phyloP scores from a whole-genome alignment of 129 eudicot species.

The Gnaphalium uliginosum region DNA sequence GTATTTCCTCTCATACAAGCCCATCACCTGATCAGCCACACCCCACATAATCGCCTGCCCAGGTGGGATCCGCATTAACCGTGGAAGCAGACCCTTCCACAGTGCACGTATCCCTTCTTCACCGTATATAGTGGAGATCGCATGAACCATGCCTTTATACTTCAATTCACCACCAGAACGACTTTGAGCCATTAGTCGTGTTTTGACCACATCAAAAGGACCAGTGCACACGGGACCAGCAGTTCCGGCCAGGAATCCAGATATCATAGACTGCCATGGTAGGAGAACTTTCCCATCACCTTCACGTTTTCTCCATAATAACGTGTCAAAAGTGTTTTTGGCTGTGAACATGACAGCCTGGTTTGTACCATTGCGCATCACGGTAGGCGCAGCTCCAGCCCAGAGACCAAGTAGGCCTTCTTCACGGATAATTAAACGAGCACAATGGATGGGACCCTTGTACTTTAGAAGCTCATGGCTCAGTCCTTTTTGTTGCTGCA shows the following conservation, averaged over 20 bases:
- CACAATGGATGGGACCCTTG: conserved; percentile 93
- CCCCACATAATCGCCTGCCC: conserved; percentile 99
- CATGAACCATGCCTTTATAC: conserved; percentile 89
- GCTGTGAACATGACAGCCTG: conserved; percentile 98
- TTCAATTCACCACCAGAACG: conserved; percentile 58
- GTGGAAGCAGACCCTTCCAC: conserved; percentile 90
- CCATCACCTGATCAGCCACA: conserved; percentile 88
- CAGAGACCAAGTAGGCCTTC: conserved; percentile 89
- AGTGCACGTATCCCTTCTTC: conserved; percentile 81
- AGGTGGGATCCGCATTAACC: conserved; percentile 94
- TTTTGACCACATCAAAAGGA: conserved; percentile 96
- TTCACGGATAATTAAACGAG: conserved; percentile 68
- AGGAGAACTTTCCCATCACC: conserved; percentile 75
- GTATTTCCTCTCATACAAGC: conserved; percentile 74
- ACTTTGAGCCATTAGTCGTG: conserved; percentile 94
- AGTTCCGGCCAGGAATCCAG: conserved; percentile 87
- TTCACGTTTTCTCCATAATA: conserved; percentile 81
- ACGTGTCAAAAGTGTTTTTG: conserved; percentile 65
- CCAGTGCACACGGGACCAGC: conserved; percentile 91
- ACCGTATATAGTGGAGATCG: conserved; percentile 61
- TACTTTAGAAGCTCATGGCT: conserved; percentile 71
- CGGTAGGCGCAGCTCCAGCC: conserved; percentile 94
- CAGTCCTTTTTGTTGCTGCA: conserved; percentile 91
- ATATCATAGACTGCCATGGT: conserved; percentile 95
- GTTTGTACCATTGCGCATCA: conserved; percentile 94